Conservation (phyloP, 106 monocot species). For the Dioscorea zingiberensis region DNA sequence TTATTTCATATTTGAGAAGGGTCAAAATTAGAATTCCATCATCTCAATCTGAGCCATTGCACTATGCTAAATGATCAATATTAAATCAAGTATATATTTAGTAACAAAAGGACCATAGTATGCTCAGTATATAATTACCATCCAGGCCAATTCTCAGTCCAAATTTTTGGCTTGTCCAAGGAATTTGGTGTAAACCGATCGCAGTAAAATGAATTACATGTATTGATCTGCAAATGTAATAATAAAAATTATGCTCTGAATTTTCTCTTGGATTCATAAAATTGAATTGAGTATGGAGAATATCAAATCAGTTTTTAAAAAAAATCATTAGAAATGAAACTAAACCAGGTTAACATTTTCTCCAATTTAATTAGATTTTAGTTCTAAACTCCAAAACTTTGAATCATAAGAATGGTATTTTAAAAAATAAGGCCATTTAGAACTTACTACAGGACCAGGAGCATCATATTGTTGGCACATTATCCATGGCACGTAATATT, state of each 20-base stretch:
- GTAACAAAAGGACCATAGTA: neutral
- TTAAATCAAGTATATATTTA: neutral
- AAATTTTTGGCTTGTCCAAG: conserved; percentile 76
- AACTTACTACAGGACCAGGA: conserved; percentile 75
- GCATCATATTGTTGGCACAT: conserved; percentile 99
- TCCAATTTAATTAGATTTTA: too few species aligned
- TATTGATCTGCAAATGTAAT: conserved; percentile 71
- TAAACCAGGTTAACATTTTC: too few species aligned
- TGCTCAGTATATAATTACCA: conserved; percentile 41
- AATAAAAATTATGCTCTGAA: neutral
- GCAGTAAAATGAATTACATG: conserved; percentile 96
- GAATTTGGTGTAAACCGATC: conserved; percentile 85
- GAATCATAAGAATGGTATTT: too few species aligned
- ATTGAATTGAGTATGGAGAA: too few species aligned
- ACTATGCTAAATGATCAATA: too few species aligned
- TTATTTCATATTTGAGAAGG: too few species aligned
- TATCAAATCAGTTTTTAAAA: too few species aligned
- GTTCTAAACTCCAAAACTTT: too few species aligned
- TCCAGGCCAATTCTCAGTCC: conserved; percentile 99
- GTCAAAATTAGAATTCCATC: too few species aligned
- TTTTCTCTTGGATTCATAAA: too few species aligned
- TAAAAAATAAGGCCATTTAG: neutral
- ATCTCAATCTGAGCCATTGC: too few species aligned
- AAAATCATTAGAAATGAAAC: too few species aligned
- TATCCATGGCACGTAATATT: conserved; percentile 88